Base-by-base conservation (phyloP, 1,139 yeast genomes). In the Debaryomyces subglobosus region DNA sequence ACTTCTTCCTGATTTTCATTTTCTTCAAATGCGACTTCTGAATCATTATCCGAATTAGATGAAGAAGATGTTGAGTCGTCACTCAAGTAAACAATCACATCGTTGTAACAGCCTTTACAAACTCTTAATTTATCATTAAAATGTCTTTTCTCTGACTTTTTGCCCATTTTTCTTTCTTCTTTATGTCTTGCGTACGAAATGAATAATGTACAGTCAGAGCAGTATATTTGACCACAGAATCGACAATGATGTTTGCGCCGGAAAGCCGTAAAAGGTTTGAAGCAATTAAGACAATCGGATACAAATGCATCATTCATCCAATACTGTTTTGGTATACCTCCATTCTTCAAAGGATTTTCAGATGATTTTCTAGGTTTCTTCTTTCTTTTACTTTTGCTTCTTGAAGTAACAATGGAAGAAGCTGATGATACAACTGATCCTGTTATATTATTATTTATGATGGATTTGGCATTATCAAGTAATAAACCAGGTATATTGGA, bases 271-370 rank as follows among this genome's bases (percentile, higher is more conserved):
- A 89, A 89, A 0, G 84, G 80, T 49, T 82, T 78, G 45, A 86
- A 86, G 61, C 96, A 89, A 33, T 85, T 78, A 53, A 89, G 84
- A 61, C 96, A 89, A 53, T 89, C 94, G 5, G 85, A 79, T 0
- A 91, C 94, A 60, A 87, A 86, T 44, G 89, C 89, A 65, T 89
- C 96, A 62, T 89, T 87, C 96, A 89, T 89, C 96, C 96, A 89
- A 62, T 87, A 89, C 59, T 87, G 89, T 45, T 78, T 79, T 0
- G 88, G 85, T 2, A 84, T 71, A 1, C 81, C 67, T 58, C 78
- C 80, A 41, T 71, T 72, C 53, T 80, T 69, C 63, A 77, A 65
- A 1, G 81, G 81, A 47, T 77, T 77, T 44, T 74, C 74, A 3
- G 78, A 73, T 46, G 65, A 65, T 62, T 62, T 69, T 51, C 64